phyloP scores from a whole-genome alignment of 495 filamentous ascomycete genomes.

The Pseudotulostoma volvatum region DNA sequence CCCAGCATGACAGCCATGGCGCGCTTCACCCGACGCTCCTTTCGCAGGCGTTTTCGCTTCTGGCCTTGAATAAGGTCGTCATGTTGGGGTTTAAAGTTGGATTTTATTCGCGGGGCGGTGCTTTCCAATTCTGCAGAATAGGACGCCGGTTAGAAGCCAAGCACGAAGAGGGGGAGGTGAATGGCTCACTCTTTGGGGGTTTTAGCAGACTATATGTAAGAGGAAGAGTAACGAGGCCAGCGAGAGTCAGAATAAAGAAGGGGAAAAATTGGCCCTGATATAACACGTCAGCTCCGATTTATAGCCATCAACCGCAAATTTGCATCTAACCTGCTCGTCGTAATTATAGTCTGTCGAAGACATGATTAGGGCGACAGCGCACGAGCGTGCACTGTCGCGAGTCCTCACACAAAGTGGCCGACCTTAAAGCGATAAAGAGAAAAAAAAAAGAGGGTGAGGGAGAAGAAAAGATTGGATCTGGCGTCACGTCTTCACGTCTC shows the following conservation, averaged over 20 bases:
- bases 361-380: too few species aligned
- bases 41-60: slow-evolving; percentile 75
- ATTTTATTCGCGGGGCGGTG: slow-evolving; percentile 50
- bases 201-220: slow-evolving; percentile 74
- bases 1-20: slow-evolving; percentile 57
- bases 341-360: slow-evolving; percentile 87
- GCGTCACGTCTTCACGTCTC: too few species aligned
- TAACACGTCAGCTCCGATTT: slow-evolving; percentile 1
- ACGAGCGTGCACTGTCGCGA: too few species aligned
- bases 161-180: slow-evolving; percentile 1
- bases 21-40: slow-evolving; percentile 80
- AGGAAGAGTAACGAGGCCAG: slow-evolving; percentile 74
- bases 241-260: slow-evolving; percentile 88
- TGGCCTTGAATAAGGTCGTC: slow-evolving; percentile 68
- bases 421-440: too few species aligned
- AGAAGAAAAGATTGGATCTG: too few species aligned
- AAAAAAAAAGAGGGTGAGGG: slow-evolving; percentile 6
- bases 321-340: slow-evolving; percentile 59
- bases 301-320: background rate
- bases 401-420: too few species aligned
- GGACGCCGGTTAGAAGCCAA: slow-evolving; percentile 3
- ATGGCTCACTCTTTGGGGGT: slow-evolving; percentile 51
- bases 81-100: slow-evolving; percentile 69
- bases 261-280: slow-evolving; percentile 89
- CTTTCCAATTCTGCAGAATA: slow-evolving; percentile 39